These are phyloP conservation scores for Claviceps quebecensis DNA, from an alignment of 2,329 filamentous ascomycete species.

Conservation along the genomic window DNA sequence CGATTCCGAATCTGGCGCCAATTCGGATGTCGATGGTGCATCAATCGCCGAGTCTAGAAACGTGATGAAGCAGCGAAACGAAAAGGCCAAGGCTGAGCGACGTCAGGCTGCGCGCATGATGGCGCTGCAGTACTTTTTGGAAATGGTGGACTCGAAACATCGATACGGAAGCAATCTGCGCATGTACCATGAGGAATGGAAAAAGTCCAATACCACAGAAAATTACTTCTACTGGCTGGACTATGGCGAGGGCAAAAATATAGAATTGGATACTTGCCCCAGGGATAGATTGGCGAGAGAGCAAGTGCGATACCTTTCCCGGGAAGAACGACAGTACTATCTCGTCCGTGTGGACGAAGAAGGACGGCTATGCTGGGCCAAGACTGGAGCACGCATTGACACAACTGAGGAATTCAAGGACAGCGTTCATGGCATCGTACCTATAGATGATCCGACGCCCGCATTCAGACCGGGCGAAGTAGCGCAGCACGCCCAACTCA, in stretches of 20 bases:
- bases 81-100: conserved; percentile 39
- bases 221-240: conserved; percentile 96
- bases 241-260: conserved; percentile 55
- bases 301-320: conserved; percentile 68
- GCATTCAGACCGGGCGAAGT: conserved; percentile 24
- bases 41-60: conserved; percentile 25
- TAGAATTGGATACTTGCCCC: conserved; percentile 60
- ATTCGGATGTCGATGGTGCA: conserved; percentile 10
- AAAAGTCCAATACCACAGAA: conserved; percentile 58
- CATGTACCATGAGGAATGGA: conserved; percentile 76
- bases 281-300: conserved; percentile 63
- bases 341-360: conserved; percentile 61
- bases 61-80: conserved; percentile 23
- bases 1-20: conserved; percentile 30
- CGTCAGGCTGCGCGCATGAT: conserved; percentile 61
- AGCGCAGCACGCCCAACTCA: conserved; percentile 6
- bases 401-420: conserved; percentile 66
- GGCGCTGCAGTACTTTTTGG: conserved; percentile 71
- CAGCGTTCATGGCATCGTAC: conserved; percentile 61
- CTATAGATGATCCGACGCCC: conserved; percentile 44
- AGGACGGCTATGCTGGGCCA: conserved; percentile 74
- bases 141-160: conserved; percentile 81
- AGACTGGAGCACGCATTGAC: conserved; percentile 64
- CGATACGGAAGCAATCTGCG: conserved; percentile 74
- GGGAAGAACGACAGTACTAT: conserved; percentile 71